Evolutionary conservation across 75 land plant species (phyloP), one percentile per base, ranked within the genome.

Genomic region (Selaginella moellendorffii): DNA sequence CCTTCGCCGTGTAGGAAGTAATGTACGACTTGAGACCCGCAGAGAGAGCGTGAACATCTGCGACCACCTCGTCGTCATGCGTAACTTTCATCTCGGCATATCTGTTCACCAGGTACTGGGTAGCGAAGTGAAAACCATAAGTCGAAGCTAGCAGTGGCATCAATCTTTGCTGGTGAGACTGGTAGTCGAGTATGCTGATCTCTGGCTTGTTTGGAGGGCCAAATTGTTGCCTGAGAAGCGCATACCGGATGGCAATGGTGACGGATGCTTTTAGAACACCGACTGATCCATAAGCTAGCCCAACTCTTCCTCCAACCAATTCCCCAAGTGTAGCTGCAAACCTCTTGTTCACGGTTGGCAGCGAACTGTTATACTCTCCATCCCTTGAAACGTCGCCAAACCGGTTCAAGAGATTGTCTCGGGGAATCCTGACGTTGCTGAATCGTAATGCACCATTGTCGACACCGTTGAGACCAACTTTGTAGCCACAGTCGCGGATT

Each of bases 361-460:
- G 83, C 51, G 66, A 66, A 61, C 97, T 92, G 9, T 79, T 81
- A 63, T 92, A 92, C 62, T 83, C 76, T 51, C 97, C 97, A 75
- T 92, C 96, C 23, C 77, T 74, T n/a, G 96, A 81, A 27, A 92
- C 95, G 75, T 92, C 97, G 21, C 97, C 97, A 80, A 92, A 92
- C 8, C 96, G 74, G 62, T 92, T 92, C 12, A 92, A 78, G 24
- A 92, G 80, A 75, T 88, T 88, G 54, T 92, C 95, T 31, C 97
- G 77, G 0, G 97, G 97, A 56, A 92, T 77, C 53, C 97, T 83
- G 2, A 92, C 97, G 54, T 74, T 68, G 52, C 67, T 59, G 52
- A 92, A 92, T 28, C 78, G 79, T 30, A 92, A 61, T 26, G 97
- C 95, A 36, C 97, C 97, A 68, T 92, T 92, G 31, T 92, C 97